Base-by-base conservation (phyloP, 805 yeast species). In the Ogataea saltuana region DNA sequence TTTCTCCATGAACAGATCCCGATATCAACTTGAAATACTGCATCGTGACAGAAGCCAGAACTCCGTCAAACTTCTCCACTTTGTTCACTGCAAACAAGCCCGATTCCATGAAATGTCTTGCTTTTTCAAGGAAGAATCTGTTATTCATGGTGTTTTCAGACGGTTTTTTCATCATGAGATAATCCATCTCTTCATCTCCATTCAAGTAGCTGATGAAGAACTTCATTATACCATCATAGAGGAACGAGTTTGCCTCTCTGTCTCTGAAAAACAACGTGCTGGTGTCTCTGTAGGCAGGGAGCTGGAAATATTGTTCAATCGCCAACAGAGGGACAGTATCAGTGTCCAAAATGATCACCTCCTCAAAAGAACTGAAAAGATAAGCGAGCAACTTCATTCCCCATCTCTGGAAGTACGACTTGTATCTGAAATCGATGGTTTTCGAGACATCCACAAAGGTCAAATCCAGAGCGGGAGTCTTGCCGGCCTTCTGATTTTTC, bases 1-100 rank as follows among this genome's bases (percentile, higher is more conserved):
- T 85, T 50, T 85, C 95, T 29, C 95, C 95, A 72, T 85, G 85
- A 8, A 83, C 72, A 15, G 81, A 74, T 1, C 75, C 69, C 1
- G 70, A 61, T 18, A 73, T 67, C 19, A 74, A 59, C 41, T 61
- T 62, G 59, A 71, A 68, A 50, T 74, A 59, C 47, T 74, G 76
- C 46, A 74, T 48, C 13, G 63, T 54, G 6, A 67, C 61, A 2
- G 81, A 68, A 44, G 73, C 62, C 23, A 80, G 48, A 4, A 76
- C 56, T 3, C 81, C 74, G 42, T 69, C 63, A 39, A 76, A 74
- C 54, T 82, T 85, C 19, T 64, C 58, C 30, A 62, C 59, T 38
- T 72, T 75, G 51, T 80, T 72, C 13, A 78, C 64, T 2, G 67
- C 52, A 32, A 76, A 70, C 48, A 76, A 56, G 4, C 81, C 81